These are phyloP conservation scores for Haberlea rhodopensis DNA, from an alignment of 257 asterid genomes.

Conservation along the genomic window DNA sequence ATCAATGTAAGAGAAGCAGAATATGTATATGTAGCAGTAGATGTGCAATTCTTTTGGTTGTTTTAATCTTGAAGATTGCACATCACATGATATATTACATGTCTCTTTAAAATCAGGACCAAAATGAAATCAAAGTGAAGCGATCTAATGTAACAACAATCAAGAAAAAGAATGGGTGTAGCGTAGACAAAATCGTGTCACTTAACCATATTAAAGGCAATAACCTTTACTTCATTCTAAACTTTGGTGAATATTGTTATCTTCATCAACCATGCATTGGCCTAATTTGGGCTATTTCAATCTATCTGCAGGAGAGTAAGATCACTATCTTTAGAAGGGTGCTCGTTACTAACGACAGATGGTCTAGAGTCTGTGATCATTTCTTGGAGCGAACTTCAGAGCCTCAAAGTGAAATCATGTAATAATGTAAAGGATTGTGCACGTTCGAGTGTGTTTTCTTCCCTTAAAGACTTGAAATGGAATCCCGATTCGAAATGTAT, in stretches of 20 bases:
- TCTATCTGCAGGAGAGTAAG: constrained; percentile 50
- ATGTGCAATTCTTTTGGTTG: no score
- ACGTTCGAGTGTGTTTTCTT: constrained; percentile 47
- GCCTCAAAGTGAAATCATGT: constrained; percentile 60
- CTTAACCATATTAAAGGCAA: background rate
- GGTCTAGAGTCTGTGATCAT: constrained; percentile 59
- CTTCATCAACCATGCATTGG: background rate
- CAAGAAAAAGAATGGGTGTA: background rate
- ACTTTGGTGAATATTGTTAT: no score
- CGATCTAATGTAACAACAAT: background rate
- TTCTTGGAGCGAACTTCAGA: constrained; percentile 56
- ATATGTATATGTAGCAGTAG: no score
- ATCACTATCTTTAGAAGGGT: constrained; percentile 55
- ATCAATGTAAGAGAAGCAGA: no score
- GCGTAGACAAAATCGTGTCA: background rate
- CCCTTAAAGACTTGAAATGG: constrained; percentile 64
- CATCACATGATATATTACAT: no score
- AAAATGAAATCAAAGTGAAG: background rate
- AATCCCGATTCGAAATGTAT: constrained; percentile 53
- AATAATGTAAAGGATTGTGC: constrained; percentile 55
- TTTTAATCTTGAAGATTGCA: no score
- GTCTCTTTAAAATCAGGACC: no score
- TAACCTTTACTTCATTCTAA: no score
- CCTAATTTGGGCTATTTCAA: constrained; percentile 1
- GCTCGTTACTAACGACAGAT: constrained; percentile 55